A percentile compares a stretch with the other conserved stretches of the same genome.
Evolutionary conservation across 495 filamentous ascomycete genomes (phyloP).

Genomic region (Neurospora discreta): DNA sequence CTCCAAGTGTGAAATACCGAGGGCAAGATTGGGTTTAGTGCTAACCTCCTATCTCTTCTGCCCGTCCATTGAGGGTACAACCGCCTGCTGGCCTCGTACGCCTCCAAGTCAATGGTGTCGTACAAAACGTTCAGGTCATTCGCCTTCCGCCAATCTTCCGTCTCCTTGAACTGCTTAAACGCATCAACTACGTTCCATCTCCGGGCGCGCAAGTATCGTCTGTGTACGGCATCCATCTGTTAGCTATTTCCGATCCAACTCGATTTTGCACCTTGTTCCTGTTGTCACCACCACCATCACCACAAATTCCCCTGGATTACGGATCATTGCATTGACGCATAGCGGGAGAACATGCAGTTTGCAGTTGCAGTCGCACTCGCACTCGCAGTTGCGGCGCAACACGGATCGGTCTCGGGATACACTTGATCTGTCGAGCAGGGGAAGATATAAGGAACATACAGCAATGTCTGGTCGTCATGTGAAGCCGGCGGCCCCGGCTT

Average conservation of each 20-base stretch:
- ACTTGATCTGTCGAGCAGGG: neutral
- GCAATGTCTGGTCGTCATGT: slow-evolving; percentile 71
- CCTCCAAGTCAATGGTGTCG: slow-evolving; percentile 66
- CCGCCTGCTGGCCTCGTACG: slow-evolving; percentile 65
- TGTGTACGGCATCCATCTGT: slow-evolving; percentile 18
- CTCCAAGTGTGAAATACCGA: neutral
- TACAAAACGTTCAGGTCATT: slow-evolving; percentile 66
- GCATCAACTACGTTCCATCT: slow-evolving; percentile 63
- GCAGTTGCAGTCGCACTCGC: neutral
- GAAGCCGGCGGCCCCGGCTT: slow-evolving; percentile 43
- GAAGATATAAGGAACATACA: slow-evolving; percentile 40
- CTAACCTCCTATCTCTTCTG: slow-evolving; percentile 55
- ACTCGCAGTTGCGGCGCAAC: neutral
- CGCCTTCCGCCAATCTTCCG: slow-evolving; percentile 74
- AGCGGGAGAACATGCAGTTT: neutral
- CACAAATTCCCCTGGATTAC: neutral
- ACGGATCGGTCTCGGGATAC: neutral
- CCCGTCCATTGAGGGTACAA: slow-evolving; percentile 94
- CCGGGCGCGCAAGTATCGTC: slow-evolving; percentile 71
- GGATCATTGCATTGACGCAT: neutral
- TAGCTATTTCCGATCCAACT: neutral
- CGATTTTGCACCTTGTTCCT: neutral
- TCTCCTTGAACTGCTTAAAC: slow-evolving; percentile 75
- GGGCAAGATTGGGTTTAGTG: neutral
- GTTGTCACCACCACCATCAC: neutral